Conservation (phyloP, 2,329 filamentous ascomycete genomes). For the Neonectria magnoliae region DNA sequence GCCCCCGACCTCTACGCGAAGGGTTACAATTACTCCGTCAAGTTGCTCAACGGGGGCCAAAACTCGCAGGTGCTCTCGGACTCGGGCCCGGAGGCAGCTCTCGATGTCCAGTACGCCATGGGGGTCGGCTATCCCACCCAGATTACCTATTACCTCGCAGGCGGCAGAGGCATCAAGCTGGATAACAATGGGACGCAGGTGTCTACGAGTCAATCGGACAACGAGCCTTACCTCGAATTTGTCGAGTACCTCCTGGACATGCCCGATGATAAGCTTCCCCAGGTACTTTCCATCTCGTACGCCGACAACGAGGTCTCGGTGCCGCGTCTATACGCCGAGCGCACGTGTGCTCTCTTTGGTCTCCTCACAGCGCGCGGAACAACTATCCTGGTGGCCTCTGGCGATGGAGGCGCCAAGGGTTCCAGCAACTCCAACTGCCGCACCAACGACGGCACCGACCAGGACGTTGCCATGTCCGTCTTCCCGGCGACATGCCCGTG, state of each 20-base stretch:
- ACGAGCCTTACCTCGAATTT: conserved; percentile 68
- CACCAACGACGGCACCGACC: conserved; percentile 67
- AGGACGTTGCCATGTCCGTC: conserved; percentile 64
- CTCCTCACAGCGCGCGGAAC: conserved; percentile 63
- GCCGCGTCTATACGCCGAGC: conserved; percentile 60
- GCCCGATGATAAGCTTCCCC: conserved; percentile 58
- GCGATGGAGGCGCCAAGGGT: conserved; percentile 60
- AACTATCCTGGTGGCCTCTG: conserved; percentile 60
- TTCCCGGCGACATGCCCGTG: conserved; percentile 77
- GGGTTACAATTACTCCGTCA: conserved; percentile 53
- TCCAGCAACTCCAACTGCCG: conserved; percentile 61
- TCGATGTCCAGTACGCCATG: conserved; percentile 62
- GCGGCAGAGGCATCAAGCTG: conserved; percentile 55
- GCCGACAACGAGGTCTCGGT: conserved; percentile 67
- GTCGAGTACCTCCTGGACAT: conserved; percentile 60
- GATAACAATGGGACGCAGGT: conserved; percentile 50
- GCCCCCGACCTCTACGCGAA: conserved; percentile 49
- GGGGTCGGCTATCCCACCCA: conserved; percentile 56
- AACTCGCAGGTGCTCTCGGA: conserved; percentile 52
- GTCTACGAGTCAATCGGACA: conserved; percentile 48
- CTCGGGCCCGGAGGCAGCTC: conserved; percentile 57
- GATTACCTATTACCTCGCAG: conserved; percentile 57
- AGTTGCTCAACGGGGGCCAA: conserved; percentile 55
- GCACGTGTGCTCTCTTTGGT: conserved; percentile 64
- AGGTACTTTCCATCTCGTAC: conserved; percentile 67